A percentile compares a stretch with the other conserved stretches of the same genome.
Conservation (phyloP, 1,284 basidiomycete species). For the Malassezia yamatoensis region DNA sequence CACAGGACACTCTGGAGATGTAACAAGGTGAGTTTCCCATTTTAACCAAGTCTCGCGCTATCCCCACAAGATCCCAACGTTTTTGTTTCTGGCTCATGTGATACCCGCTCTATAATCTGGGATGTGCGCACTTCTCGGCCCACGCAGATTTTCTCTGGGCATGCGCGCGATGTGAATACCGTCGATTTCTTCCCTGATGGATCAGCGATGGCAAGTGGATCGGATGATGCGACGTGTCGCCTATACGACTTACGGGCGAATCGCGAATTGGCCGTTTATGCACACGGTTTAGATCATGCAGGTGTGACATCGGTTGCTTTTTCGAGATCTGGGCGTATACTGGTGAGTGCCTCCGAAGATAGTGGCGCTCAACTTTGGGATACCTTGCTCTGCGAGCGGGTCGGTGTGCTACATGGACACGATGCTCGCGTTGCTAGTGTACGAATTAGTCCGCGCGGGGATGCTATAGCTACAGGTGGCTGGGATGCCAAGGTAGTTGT, state of each 20-base stretch:
- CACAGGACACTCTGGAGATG: conserved; percentile 96
- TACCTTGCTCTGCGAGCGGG: conserved; percentile 91
- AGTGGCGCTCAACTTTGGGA: conserved; percentile 99
- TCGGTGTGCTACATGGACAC: conserved; percentile 89
- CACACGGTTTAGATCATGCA: conserved; percentile 94
- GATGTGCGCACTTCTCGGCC: conserved; percentile 93
- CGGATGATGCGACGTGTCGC: conserved; percentile 95
- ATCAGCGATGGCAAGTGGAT: conserved; percentile 95
- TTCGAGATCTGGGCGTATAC: conserved; percentile 86
- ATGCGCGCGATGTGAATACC: conserved; percentile 98
- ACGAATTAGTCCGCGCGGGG: conserved; percentile 87
- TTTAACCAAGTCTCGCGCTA: background rate
- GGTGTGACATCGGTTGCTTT: conserved; percentile 98
- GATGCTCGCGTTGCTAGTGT: conserved; percentile 95
- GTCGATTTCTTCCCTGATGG: conserved; percentile 57
- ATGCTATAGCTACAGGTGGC: conserved; percentile 93
- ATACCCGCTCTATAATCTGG: conserved; percentile 96
- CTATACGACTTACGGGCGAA: conserved; percentile 96
- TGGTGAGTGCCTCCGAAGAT: conserved; percentile 98
- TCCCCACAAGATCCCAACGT: conserved; percentile 63
- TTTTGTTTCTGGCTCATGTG: conserved; percentile 96
- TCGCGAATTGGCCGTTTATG: conserved; percentile 88
- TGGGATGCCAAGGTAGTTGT: conserved; percentile 85
- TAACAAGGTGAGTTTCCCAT: conserved; percentile 54
- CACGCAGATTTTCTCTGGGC: conserved; percentile 95